Percentiles rank a stretch among this genome's conserved stretches.
Evolutionary conservation across 768 basidiomycete species (phyloP).

Genomic region (Boletus tomentosulus): DNA sequence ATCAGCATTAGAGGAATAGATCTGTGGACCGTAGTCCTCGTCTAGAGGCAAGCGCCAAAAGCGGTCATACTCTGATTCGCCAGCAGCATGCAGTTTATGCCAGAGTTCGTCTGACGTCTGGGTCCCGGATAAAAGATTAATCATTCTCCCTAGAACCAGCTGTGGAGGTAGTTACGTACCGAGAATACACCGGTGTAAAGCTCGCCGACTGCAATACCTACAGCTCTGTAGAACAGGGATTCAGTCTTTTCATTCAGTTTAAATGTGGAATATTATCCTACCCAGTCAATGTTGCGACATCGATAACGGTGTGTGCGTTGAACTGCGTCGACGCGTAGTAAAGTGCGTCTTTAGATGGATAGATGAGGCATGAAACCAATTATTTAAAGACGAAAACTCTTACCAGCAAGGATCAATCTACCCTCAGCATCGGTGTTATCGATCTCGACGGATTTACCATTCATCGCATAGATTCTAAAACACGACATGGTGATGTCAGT

Average conservation of each 20-base stretch:
- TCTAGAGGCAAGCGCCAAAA: constrained; percentile 92
- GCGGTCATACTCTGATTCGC: constrained; percentile 70
- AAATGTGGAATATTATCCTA: constrained; percentile 25
- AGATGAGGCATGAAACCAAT: background rate
- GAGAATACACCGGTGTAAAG: constrained; percentile 76
- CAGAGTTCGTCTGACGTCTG: constrained; percentile 76
- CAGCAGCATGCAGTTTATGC: constrained; percentile 63
- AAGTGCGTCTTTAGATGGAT: constrained; percentile 56
- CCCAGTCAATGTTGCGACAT: constrained; percentile 87
- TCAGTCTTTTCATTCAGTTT: background rate
- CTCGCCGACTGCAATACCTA: constrained; percentile 70
- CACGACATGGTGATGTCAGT: background rate
- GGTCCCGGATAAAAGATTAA: background rate
- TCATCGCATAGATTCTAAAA: constrained; percentile 75
- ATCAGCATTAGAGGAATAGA: constrained; percentile 74
- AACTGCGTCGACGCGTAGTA: constrained; percentile 76
- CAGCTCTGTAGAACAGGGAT: constrained; percentile 46
- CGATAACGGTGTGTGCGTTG: constrained; percentile 79
- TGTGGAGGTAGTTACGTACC: constrained; percentile 33
- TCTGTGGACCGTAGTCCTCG: constrained; percentile 75
- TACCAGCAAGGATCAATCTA: constrained; percentile 69
- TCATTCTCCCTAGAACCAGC: background rate
- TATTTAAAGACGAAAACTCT: constrained; percentile 10
- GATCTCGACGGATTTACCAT: constrained; percentile 81
- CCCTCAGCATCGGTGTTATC: constrained; percentile 89